Evolutionary conservation across 2,329 filamentous ascomycete genomes (phyloP).

Genomic region (Talaromyces sp.): DNA sequence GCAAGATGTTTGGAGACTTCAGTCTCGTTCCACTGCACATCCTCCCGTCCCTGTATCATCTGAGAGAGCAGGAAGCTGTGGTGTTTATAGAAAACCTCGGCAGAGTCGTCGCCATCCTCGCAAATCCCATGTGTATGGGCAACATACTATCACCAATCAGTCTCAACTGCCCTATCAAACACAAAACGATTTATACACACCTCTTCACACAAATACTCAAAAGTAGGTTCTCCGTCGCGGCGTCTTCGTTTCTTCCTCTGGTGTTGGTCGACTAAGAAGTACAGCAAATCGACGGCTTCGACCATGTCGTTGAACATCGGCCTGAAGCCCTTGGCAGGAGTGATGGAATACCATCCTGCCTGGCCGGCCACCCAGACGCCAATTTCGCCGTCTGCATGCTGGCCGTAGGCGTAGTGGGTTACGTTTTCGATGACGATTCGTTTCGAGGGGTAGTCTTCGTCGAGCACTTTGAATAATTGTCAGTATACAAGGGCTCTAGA

Average conservation of each 20-base stretch:
- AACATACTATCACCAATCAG: conserved; percentile 29
- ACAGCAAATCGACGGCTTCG: conserved; percentile 55
- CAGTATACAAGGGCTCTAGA: not conserved
- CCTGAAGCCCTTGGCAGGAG: conserved; percentile 49
- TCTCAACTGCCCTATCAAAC: not conserved
- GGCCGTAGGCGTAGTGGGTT: conserved; percentile 45
- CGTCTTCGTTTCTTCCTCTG: conserved; percentile 23
- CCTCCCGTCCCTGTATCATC: conserved; percentile 43
- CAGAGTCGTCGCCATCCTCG: conserved; percentile 42
- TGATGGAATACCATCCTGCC: conserved; percentile 59
- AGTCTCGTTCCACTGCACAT: conserved; percentile 40
- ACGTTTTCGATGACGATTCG: conserved; percentile 45
- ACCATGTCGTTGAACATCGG: conserved; percentile 52
- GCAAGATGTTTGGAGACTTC: conserved; percentile 40
- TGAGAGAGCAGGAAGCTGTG: conserved; percentile 41
- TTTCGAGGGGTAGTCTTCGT: conserved; percentile 35
- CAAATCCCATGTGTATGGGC: conserved; percentile 37
- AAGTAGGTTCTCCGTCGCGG: conserved; percentile 28
- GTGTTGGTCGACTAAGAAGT: conserved; percentile 58
- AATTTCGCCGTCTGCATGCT: conserved; percentile 51
- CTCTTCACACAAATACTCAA: conserved; percentile 37
- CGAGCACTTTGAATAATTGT: conserved; percentile 25
- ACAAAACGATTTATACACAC: conserved; percentile 20
- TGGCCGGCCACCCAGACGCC: conserved; percentile 58
- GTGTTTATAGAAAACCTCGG: conserved; percentile 42